These are phyloP conservation scores for Hypoxylon cercidicola DNA, from an alignment of 495 filamentous ascomycete species.

Conservation along the genomic window DNA sequence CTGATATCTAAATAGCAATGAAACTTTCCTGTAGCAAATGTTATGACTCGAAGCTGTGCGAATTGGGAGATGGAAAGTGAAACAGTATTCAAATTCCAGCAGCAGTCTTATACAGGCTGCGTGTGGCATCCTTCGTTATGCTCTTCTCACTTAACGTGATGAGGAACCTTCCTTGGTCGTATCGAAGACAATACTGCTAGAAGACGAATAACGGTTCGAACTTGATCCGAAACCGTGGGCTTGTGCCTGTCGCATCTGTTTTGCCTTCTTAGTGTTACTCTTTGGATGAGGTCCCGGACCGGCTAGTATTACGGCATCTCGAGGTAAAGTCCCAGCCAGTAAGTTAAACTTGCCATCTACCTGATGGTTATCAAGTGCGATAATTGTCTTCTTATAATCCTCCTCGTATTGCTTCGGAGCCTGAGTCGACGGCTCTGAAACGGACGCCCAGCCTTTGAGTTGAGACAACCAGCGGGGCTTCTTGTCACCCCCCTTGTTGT, in stretches of 20 bases:
- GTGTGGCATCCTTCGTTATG: too few relatives aligned
- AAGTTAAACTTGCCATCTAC: constrained; percentile 48
- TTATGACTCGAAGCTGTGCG: neutral
- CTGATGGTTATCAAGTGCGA: constrained; percentile 43
- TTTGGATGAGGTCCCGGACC: constrained; percentile 47
- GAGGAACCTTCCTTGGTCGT: constrained; percentile 2
- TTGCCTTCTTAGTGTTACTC: constrained; percentile 44
- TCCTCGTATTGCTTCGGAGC: constrained; percentile 53
- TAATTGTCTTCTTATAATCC: constrained; percentile 48
- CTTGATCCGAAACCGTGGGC: constrained; percentile 26
- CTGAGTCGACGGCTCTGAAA: constrained; percentile 54
- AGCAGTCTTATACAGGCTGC: neutral
- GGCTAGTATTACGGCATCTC: constrained; percentile 47
- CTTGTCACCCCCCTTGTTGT: constrained; percentile 28
- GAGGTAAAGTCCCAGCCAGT: constrained; percentile 50
- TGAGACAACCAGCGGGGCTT: constrained; percentile 48
- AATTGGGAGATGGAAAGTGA: constrained; percentile 1
- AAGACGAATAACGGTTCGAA: constrained; percentile 32
- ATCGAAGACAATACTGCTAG: constrained; percentile 29
- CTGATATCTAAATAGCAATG: neutral
- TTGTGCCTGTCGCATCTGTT: constrained; percentile 31
- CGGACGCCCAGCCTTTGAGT: constrained; percentile 53
- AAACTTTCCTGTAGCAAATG: neutral
- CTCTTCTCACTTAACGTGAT: neutral
- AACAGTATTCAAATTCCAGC: neutral